Evolutionary conservation across 805 yeast genomes (phyloP), one percentile per base, ranked within the genome.

Genomic region (Monosporozyma solicola): DNA sequence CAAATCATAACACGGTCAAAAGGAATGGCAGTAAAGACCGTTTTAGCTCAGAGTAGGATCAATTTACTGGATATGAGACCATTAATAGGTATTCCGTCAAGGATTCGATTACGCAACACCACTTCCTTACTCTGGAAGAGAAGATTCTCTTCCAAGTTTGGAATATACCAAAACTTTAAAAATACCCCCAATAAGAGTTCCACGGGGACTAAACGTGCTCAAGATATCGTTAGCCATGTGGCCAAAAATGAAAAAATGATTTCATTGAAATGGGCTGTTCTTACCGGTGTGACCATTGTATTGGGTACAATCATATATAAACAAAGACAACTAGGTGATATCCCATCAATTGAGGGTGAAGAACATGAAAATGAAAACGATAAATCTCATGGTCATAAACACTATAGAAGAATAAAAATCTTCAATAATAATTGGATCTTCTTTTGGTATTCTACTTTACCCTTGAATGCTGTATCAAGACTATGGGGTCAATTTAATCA

Each of bases 401-500:
- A 61, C 15, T 51, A 57, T 20, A 72, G 82, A 13, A 59, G 59
- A 22, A 59, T 68, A 25, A 61, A 59, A 47, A 68, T 69, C 13
- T 60, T 66, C 50, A 63, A 66, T 51, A 65, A 68, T 58, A 85
- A 95, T 8, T 91, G 97, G 97, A 83, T 85, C 44, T 79, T 92
- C 53, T 91, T 88, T 63, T 85, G 94, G 32, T 94, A 94, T 69
- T 82, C 90, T 3, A 84, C 97, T 1, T 74, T 94, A 48, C 99
- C 99, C 1, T 77, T 94, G 65, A 89, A 91, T 65, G 87, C 96
- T 1, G 75, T 90, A 35, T 90, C 97, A 0, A 79, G 99, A 56
- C 71, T 92, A 47, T 94, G 99, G 99, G 99, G 99, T 33, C 82
- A 80, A 61, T 78, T 94, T 54, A 94, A 94, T 66, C 83, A 83